Percentiles rank a stretch among this genome's conserved stretches.
Conservation (phyloP, 2,329 filamentous ascomycete species). For the Xylaria polymorpha region DNA sequence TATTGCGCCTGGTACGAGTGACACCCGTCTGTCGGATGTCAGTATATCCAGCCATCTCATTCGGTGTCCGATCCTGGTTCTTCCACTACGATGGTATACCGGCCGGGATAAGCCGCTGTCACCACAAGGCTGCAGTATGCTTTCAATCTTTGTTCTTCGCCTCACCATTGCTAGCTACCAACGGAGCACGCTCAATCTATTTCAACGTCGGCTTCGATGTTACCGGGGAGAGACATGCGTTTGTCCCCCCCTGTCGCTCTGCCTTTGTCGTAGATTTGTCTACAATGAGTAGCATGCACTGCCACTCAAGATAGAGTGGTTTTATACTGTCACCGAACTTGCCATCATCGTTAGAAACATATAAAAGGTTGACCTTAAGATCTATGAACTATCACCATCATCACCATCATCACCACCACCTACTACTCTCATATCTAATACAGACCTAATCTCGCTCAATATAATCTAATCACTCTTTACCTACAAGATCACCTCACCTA, state of each 20-base stretch:
- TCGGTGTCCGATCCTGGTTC: neutral
- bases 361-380: conserved; percentile 6
- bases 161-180: neutral
- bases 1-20: conserved; percentile 11
- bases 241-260: neutral
- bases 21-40: conserved; percentile 21
- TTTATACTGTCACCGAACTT: neutral
- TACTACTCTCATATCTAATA: neutral
- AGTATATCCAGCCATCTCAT: conserved; percentile 20
- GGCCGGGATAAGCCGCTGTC: neutral
- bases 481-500: neutral
- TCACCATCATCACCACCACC: neutral
- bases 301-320: conserved; percentile 10
- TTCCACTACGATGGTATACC: neutral
- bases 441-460: neutral
- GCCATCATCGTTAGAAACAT: neutral
- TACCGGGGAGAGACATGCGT: conserved; percentile 14
- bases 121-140: conserved; percentile 13
- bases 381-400: conserved; percentile 4
- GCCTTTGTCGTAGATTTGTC: neutral
- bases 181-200: conserved; percentile 15
- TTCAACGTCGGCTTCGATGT: conserved; percentile 23
- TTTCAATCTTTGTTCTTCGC: neutral
- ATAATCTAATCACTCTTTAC: neutral
- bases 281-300: neutral